phyloP scores from a whole-genome alignment of 169 alveolate genomes.

The Plasmodium knowlesi region DNA sequence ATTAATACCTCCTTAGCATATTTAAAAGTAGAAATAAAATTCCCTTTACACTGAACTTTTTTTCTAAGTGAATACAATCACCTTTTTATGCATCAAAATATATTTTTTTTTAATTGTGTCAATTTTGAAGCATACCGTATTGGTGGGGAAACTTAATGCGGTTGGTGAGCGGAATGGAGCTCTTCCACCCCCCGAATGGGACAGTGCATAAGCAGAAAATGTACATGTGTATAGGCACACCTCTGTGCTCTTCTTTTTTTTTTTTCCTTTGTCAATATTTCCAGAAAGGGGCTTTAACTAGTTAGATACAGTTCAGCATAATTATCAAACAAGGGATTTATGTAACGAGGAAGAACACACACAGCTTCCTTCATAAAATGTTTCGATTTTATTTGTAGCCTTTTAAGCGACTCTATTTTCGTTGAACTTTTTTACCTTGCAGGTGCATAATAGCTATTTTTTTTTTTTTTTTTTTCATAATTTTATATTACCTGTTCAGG shows the following conservation, averaged over 20 bases:
- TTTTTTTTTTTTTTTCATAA: too few relatives aligned
- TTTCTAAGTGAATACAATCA: not conserved
- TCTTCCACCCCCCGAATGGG: not conserved
- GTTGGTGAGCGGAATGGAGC: not conserved
- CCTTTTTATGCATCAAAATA: not conserved
- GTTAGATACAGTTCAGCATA: not conserved
- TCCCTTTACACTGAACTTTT: not conserved
- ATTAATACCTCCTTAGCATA: not conserved
- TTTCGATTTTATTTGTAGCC: not conserved
- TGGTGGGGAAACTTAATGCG: not conserved
- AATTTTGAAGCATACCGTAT: not conserved
- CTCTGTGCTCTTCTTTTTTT: not conserved
- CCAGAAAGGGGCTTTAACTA: not conserved
- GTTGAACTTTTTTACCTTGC: not conserved
- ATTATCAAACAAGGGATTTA: not conserved
- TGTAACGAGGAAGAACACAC: not conserved
- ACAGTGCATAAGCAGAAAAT: not conserved
- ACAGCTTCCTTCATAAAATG: not conserved
- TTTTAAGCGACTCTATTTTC: not conserved
- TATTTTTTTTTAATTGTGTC: too few relatives aligned
- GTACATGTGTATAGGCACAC: not conserved
- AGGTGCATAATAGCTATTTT: not conserved
- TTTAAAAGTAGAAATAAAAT: not conserved
- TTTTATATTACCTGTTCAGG: not conserved
- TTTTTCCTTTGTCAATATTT: not conserved